Evolutionary conservation across 148 eudicot species (phyloP), one percentile per base, ranked within the genome.

Genomic region (Spergularia bocconei): DNA sequence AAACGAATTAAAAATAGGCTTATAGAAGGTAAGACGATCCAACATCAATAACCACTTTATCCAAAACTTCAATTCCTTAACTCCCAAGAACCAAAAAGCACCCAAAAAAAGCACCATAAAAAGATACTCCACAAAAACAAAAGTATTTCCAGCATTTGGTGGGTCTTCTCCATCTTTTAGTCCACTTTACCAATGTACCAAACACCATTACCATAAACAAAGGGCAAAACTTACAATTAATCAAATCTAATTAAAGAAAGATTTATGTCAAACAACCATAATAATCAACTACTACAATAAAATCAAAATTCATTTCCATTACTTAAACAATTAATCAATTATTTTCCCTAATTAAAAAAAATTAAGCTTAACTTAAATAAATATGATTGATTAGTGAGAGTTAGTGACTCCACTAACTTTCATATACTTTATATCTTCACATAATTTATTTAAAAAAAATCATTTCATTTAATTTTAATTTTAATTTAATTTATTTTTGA

Each of bases 51-150:
- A 44, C 0, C 48, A 44, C 48, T 44, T 44, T 6, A 44, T 44
- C 48, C 48, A 12, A 51, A 11, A 4, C 12, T 21, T 50, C 52
- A 1, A 3, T 44, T 44, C 16, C 39, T 17, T 50, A 68, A 55
- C 29, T 14, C 23, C 70, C 70, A 48, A 67, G 50, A 47, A 20
- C 48, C 54, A 47, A 67, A 67, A 67, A 67, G 70, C 70, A 11
- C 10, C 0, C 1, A 29, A 29, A 41, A 66, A 66, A 29, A 41
- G 51, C 51, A 65, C 36, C 44, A 2, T 39, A 39, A 41, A 66
- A 66, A 29, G 36, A 29, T 29, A 29, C 36, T 29, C 2, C 36
- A 29, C 36, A 29, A 29, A 29, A 29, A 29, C 36, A 29, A 29
- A 29, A 29, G 36, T 29, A 29, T 29, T 29, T 29, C 36, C 36